Evolutionary conservation across 345 rosid species (phyloP).

Genomic region (Euphorbia pulcherrima): DNA sequence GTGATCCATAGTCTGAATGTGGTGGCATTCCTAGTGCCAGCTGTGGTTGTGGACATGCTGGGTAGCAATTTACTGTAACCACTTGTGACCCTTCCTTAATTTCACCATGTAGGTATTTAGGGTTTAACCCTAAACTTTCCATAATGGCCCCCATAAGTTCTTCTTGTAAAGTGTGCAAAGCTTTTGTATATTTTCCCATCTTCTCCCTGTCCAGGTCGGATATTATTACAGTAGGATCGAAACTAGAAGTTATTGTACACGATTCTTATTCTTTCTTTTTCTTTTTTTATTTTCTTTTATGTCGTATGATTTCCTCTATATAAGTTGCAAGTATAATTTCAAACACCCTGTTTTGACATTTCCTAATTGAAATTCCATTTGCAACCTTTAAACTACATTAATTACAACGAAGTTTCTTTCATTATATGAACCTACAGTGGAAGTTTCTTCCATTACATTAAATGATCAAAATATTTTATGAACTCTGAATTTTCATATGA

Average conservation of each 20-base stretch:
- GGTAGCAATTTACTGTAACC: conserved; percentile 52
- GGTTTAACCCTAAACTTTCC: conserved; percentile 46
- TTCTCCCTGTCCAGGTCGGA: conserved; percentile 38
- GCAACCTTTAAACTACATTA: background rate
- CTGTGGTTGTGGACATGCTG: conserved; percentile 56
- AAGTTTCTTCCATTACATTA: background rate
- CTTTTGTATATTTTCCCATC: conserved; percentile 48
- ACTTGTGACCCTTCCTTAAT: conserved; percentile 49
- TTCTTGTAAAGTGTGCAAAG: conserved; percentile 39
- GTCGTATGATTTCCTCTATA: background rate
- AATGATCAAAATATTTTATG: conserved; percentile 3
- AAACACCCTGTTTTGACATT: background rate
- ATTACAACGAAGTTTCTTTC: background rate
- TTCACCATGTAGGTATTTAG: conserved; percentile 40
- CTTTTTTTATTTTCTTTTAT: background rate
- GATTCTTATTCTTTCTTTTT: background rate
- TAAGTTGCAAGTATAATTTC: background rate
- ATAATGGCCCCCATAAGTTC: conserved; percentile 38
- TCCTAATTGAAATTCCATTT: background rate
- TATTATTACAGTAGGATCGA: no score
- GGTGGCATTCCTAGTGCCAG: conserved; percentile 55
- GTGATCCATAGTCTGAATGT: conserved; percentile 52
- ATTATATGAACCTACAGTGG: background rate
- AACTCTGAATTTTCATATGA: background rate
- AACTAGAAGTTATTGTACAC: conserved; percentile 4